Evolutionary conservation across 176 grass and related monocot genomes (phyloP).

Genomic region (Echinochloa phyllopogon): DNA sequence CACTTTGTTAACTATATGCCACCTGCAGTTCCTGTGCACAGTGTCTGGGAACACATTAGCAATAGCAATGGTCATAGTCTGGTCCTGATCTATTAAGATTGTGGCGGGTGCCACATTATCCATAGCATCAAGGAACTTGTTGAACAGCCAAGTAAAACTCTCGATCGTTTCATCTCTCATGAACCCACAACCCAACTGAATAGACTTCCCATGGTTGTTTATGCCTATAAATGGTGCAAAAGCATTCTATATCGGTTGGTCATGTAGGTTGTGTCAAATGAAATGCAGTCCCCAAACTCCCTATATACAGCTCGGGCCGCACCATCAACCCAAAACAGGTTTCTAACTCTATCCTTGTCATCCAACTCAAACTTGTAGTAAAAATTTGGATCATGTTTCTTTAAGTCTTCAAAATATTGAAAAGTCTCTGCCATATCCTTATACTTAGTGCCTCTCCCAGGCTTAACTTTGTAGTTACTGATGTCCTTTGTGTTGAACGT

Average conservation of each 20-base stretch:
- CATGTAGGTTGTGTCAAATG: not conserved
- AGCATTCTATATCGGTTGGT: not conserved
- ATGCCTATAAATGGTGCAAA: not conserved
- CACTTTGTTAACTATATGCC: not conserved
- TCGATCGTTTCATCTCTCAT: not conserved
- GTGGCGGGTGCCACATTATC: not conserved
- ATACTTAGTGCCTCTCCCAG: too few relatives aligned
- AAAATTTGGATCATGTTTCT: not conserved
- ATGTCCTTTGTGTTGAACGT: too few relatives aligned
- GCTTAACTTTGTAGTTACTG: too few relatives aligned
- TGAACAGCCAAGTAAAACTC: not conserved
- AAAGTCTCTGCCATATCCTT: too few relatives aligned
- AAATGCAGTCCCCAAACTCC: too few relatives aligned
- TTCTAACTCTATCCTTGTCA: not conserved
- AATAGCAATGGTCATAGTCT: not conserved
- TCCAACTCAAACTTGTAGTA: not conserved
- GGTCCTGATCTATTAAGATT: not conserved
- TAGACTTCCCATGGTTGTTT: not conserved
- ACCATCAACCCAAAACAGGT: too few relatives aligned
- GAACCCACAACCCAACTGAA: not conserved
- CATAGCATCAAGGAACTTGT: not conserved
- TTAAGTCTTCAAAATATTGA: too few relatives aligned
- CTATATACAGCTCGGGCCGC: too few relatives aligned
- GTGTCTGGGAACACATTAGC: not conserved
- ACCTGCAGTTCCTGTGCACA: not conserved